Base-by-base conservation (phyloP, 306 rosid species). In the Vigna hirtella region DNA sequence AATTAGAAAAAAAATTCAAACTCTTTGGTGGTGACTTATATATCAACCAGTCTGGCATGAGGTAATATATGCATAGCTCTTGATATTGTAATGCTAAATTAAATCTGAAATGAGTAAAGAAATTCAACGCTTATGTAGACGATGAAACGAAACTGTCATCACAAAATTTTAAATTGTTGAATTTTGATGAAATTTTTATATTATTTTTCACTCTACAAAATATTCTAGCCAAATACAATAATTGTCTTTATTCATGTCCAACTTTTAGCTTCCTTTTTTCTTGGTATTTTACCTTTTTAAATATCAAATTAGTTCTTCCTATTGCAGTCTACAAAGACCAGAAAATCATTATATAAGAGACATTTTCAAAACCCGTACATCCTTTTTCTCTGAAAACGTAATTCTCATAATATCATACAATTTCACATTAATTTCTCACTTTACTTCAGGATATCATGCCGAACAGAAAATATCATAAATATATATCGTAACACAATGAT, bases 171-270 rank as follows among this genome's bases (percentile, higher is more conserved):
- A 15, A 48, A 48, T 3, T 16, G 9, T 49, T 49, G 43, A 16
- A 6, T 49, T 48, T 70, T 13, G 14, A 26, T 34, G 49, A 0
- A 0, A 26, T 14, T 48, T 69, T 47, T 48, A 5, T 24, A 47
- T 14, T 36, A 69, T n/a, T 69, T 69, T 69, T 70, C 59, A 28
- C 61, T 28, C 40, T 66, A 2, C 2, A 66, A 42, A 70, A 36
- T 36, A 6, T 28, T n/a, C 15, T 26, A 47, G 7, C 7, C 59
- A 15, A 15, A 49, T 16, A 28, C 74, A 49, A 49, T 28, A 49
- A 51, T 70, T 49, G 9, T 11, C 61, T 45, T n/a, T 4, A 50
- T 17, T 30, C 43, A 59, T 1, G 20, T 61, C 42, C 3, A 62
- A 30, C 42, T 16, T 16, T 4, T 17, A 34, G 38, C 38, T 34